phyloP scores from a whole-genome alignment of 2,329 filamentous ascomycete species.

The Hypoxylon sp. region DNA sequence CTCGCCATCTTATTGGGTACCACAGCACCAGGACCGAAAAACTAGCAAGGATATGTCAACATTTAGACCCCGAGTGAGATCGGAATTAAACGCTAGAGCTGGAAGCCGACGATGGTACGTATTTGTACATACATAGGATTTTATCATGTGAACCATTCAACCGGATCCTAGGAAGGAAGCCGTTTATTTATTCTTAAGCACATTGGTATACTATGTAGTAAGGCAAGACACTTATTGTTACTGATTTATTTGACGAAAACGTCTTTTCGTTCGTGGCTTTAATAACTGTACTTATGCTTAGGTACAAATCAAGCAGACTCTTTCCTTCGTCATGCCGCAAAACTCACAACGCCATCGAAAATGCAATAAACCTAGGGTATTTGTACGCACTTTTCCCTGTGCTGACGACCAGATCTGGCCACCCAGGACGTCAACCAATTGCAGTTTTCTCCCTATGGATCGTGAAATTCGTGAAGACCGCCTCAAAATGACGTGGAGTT shows the following conservation, averaged over 20 bases:
- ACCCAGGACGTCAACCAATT: conserved; percentile 4
- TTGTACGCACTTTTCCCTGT: conserved; percentile 3
- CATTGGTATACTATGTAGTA: too few relatives aligned
- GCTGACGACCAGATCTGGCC: background rate
- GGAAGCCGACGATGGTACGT: background rate
- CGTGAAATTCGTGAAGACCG: conserved; percentile 10
- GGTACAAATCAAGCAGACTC: too few relatives aligned
- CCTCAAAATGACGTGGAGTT: background rate
- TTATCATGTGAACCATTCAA: background rate
- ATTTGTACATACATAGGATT: background rate
- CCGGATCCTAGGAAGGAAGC: too few relatives aligned
- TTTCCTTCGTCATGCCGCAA: too few relatives aligned
- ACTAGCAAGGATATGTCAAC: conserved; percentile 20
- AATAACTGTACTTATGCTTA: too few relatives aligned
- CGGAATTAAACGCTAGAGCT: conserved; percentile 18
- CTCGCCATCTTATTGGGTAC: conserved; percentile 28
- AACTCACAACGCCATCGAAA: conserved; percentile 27
- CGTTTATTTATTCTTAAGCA: too few relatives aligned
- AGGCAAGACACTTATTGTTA: too few relatives aligned
- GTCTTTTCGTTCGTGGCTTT: background rate
- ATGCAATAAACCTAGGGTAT: conserved; percentile 28
- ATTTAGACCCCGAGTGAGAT: conserved; percentile 10
- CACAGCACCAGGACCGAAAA: conserved; percentile 2
- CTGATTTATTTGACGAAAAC: background rate
- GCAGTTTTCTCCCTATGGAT: background rate